Base-by-base conservation (phyloP, 192 early-diverging fungal genomes). In the Coemansia sp. region DNA sequence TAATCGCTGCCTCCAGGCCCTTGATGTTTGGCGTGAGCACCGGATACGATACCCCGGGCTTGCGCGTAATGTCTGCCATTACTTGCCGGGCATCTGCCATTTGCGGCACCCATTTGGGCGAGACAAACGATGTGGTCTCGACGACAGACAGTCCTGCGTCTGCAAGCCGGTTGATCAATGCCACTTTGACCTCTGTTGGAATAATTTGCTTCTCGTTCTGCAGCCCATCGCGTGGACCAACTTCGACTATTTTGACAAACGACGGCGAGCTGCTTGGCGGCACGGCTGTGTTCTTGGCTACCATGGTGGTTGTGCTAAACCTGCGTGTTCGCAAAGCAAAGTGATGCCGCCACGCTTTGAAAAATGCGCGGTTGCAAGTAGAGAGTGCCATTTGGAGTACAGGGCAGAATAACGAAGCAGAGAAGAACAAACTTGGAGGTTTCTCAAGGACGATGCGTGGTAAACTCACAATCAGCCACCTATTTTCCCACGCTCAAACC, bases 51-150 rank as follows among this genome's bases (percentile, higher is more conserved):
- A 95, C 88, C n/a, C 83, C 82, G 2, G 84, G 71, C 12, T 74
- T 61, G 23, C 85, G 79, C 5, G 56, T 60, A 44, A 98, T 94
- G 3, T 74, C 74, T 7, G 80, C 81, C 58, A 95, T 84, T 3
- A 98, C 91, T 50, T 89, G 66, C 10, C 73, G 62, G 11, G 88
- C 88, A 68, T 98, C 96, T 51, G 84, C 90, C 93, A 98, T 94
- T 81, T 92, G 91, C 36, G 96, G 96, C 2, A 98, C 94, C 92
- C 92, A 95, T 74, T 97, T 96, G 7, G 94, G 94, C 5, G 90
- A 93, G 23, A 98, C 96, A 81, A 98, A 97, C 57, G 92, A 90
- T 1, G 93, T 94, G 10, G 92, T 85, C 77, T 98, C 96, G 25
- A 98, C 85, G 1, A 90, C 89, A 0, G 84, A 74, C 26, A 98